Evolutionary conservation across 2,329 filamentous ascomycete genomes (phyloP), one percentile per base, ranked within the genome.

Genomic region (Exserohilum rostratum): DNA sequence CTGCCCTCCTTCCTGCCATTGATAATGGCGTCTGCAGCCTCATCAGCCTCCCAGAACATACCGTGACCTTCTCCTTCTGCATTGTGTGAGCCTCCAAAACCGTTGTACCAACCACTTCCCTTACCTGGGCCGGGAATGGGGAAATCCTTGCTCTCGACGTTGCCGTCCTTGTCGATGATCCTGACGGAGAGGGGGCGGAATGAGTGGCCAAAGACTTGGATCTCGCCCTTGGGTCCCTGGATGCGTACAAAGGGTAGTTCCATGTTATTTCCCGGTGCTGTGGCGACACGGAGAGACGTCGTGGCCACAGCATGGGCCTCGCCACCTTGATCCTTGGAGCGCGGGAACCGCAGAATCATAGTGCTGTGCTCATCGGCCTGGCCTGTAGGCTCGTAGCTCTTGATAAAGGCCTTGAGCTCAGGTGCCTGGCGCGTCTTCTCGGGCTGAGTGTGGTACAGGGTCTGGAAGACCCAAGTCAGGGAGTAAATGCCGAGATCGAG

Each of bases 31-130:
- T 87, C 82, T 25, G 88, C 90, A 61, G 85, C 88, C 79, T 91
- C 90, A 72, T 93, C 90, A 1, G 90, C 90, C 74, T 93, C 89
- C 88, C 88, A 93, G 78, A 91, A 95, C 90, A 96, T 95, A 45
- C 91, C 91, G 61, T 91, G 88, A 10, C 90, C 91, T 64, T 80
- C 76, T 12, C 80, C 83, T 25, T 85, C 84, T 53, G 83, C 77
- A 29, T 79, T 71, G 49, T 64, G 68, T 22, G 58, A 58, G 35
- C 68, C 74, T 13, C 75, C 77, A 51, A 81, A 82, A 27, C 79
- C 79, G 52, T 81, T 82, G 64, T 73, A 71, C 76, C 78, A 82
- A 6, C 75, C 77, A 45, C 73, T 77, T 20, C 77, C 77, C 61
- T 76, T 73, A n/a, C 78, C 79, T 6, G 79, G 79, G 5, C 78